Evolutionary conservation across 228 moss, liverwort and hornwort genomes (phyloP).

Genomic region (Sphagnum magellanicum): DNA sequence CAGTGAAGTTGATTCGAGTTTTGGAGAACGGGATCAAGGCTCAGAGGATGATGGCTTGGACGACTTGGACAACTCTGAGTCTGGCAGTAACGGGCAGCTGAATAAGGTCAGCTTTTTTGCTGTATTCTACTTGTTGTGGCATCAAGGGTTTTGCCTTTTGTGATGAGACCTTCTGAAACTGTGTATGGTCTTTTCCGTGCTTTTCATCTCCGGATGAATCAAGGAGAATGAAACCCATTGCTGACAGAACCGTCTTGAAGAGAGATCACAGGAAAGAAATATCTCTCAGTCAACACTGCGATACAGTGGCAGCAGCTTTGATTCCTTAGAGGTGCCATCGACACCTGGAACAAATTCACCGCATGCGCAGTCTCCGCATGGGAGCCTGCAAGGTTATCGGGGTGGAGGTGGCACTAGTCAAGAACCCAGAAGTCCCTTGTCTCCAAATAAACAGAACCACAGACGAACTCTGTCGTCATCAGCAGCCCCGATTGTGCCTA

Average conservation of each 20-base stretch:
- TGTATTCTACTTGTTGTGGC: no score
- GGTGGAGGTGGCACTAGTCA: slow-evolving; percentile 46
- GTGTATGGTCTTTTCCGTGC: no score
- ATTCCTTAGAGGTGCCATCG: slow-evolving; percentile 62
- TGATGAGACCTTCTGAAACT: no score
- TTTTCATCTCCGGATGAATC: no score
- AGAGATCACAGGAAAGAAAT: slow-evolving; percentile 21
- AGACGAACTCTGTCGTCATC: slow-evolving; percentile 37
- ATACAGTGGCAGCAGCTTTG: slow-evolving; percentile 54
- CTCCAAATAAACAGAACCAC: slow-evolving; percentile 17
- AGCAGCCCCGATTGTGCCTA: slow-evolving; percentile 33
- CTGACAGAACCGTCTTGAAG: no score
- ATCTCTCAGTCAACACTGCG: slow-evolving; percentile 48
- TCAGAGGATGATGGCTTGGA: slow-evolving; percentile 65
- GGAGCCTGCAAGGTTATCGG: slow-evolving; percentile 44
- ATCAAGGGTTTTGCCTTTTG: no score
- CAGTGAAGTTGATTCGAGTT: slow-evolving; percentile 34
- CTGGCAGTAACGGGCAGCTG: slow-evolving; percentile 43
- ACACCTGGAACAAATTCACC: slow-evolving; percentile 35
- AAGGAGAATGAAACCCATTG: no score
- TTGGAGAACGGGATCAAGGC: slow-evolving; percentile 55
- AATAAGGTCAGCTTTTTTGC: slow-evolving; percentile 3
- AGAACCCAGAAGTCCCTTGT: slow-evolving; percentile 52
- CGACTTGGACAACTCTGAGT: slow-evolving; percentile 47
- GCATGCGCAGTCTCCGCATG: slow-evolving; percentile 20